Evolutionary conservation across 2,329 filamentous ascomycete species (phyloP), one percentile per base, ranked within the genome.

Genomic region (Amphichorda felina): DNA sequence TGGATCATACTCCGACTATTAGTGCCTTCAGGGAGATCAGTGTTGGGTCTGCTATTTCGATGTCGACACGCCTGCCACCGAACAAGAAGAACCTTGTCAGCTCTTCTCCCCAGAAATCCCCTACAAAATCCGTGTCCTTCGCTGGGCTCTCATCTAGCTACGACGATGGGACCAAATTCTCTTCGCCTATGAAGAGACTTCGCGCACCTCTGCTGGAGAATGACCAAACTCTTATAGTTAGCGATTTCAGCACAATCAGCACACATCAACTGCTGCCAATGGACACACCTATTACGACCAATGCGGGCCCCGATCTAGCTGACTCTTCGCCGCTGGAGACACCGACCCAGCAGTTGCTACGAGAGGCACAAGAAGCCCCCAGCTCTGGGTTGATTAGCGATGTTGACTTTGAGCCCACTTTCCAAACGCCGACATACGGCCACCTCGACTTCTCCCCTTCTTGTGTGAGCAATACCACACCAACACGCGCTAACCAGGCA

Each of bases 191-290:
- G n/a, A n/a, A n/a, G n/a, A n/a, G n/a, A n/a, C n/a, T n/a, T n/a
- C n/a, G n/a, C n/a, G n/a, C n/a, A n/a, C n/a, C n/a, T n/a, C n/a
- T n/a, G n/a, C n/a, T n/a, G n/a, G n/a, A n/a, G n/a, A n/a, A 34
- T 9, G 35, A 39, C 8, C 19, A 38, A 15, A 42, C 41, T 10
- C 34, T 42, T 17, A 9, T 38, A 16, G 37, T 42, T 30, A 6
- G n/a, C 4, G 37, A 39, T 21, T 39, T 39, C 28, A 33, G 33
- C n/a, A 34, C 13, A 16, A 24, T 18, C 27, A 32, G 14, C 16
- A 17, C 4, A 18, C 16, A 13, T 35, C n/a, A 6, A 16, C 33
- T 4, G 21, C 14, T 15, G 28, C 13, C 27, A 8, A 9, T n/a
- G n/a, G 26, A 27, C 6, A n/a, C 4, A 16, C 27, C 19, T n/a